Percentiles rank a stretch among this genome's conserved stretches.
Conservation (phyloP, 2,329 filamentous ascomycete genomes). For the Penicillium sp. region DNA sequence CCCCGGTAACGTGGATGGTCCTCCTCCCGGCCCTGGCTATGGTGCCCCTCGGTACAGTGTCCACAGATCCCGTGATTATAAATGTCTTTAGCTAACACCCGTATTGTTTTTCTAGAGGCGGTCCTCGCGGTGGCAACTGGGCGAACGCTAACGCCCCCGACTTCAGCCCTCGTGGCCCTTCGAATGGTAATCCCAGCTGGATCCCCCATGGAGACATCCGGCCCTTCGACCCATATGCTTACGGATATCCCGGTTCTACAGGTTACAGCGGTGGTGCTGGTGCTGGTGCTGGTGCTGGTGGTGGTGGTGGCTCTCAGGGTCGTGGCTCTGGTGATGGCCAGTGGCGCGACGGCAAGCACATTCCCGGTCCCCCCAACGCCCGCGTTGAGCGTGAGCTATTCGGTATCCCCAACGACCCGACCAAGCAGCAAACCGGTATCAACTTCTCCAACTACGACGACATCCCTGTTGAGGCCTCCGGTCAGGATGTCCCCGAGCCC, state of each 20-base stretch:
- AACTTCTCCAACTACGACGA: constrained; percentile 99
- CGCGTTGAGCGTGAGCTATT: constrained; percentile 95
- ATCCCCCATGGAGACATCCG: constrained; percentile 38
- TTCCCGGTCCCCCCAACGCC: constrained; percentile 80
- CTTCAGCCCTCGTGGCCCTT: constrained; percentile 48
- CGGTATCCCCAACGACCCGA: constrained; percentile 81
- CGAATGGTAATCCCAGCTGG: constrained; percentile 41
- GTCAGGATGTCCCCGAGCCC: constrained; percentile 86
- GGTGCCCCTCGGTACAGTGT: constrained; percentile 34
- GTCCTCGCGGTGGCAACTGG: constrained; percentile 45
- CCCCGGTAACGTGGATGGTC: constrained; percentile 37
- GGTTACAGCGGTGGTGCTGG: constrained; percentile 44
- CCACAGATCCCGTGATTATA: constrained; percentile 13
- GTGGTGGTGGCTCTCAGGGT: constrained; percentile 20
- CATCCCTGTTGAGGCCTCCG: constrained; percentile 96
- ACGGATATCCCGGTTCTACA: constrained; percentile 54
- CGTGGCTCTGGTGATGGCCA: constrained; percentile 89
- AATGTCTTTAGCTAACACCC: constrained; percentile 12
- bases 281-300: constrained; percentile 44
- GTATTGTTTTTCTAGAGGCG: constrained; percentile 23
- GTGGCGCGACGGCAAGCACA: constrained; percentile 96
- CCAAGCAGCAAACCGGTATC: constrained; percentile 96
- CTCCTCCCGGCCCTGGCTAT: constrained; percentile 31
- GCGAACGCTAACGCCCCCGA: constrained; percentile 55
- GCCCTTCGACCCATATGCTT: constrained; percentile 57